Evolutionary conservation across 257 asterid species (phyloP).

Genomic region (Gentiana straminea): DNA sequence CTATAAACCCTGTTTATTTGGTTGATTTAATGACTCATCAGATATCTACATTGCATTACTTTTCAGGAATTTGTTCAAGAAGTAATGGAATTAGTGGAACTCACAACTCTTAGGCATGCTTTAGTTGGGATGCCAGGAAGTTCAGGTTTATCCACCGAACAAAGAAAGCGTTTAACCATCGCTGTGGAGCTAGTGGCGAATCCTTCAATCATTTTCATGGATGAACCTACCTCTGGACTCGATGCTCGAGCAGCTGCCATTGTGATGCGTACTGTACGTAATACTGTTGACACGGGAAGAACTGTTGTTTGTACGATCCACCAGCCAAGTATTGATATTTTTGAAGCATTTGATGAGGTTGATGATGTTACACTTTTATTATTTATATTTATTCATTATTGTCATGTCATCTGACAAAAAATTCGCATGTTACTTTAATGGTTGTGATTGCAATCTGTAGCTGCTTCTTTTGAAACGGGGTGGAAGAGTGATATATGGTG

Average conservation of each 20-base stretch:
- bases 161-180: conserved; percentile 86
- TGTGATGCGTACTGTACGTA: conserved; percentile 91
- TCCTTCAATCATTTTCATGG: conserved; percentile 93
- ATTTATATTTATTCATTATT: no score
- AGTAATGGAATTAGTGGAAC: conserved; percentile 84
- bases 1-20: no score
- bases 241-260: conserved; percentile 99
- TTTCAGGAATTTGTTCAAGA: conserved; percentile 83
- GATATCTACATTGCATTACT: conserved; percentile 10
- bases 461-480: conserved; percentile 89
- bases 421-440: no score
- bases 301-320: conserved; percentile 97
- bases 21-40: background rate
- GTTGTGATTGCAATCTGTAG: conserved; percentile 27
- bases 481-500: conserved; percentile 86
- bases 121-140: conserved; percentile 88
- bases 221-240: conserved; percentile 93
- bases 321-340: conserved; percentile 91
- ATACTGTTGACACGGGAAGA: conserved; percentile 92
- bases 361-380: background rate
- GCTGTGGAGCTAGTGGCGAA: conserved; percentile 96
- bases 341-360: conserved; percentile 98
- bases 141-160: conserved; percentile 84
- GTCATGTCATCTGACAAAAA: no score
- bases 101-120: conserved; percentile 58